Percentiles rank a stretch among this genome's conserved stretches.
phyloP scores from a whole-genome alignment of 1,284 basidiomycete species.

The Irpex rosettiformis region DNA sequence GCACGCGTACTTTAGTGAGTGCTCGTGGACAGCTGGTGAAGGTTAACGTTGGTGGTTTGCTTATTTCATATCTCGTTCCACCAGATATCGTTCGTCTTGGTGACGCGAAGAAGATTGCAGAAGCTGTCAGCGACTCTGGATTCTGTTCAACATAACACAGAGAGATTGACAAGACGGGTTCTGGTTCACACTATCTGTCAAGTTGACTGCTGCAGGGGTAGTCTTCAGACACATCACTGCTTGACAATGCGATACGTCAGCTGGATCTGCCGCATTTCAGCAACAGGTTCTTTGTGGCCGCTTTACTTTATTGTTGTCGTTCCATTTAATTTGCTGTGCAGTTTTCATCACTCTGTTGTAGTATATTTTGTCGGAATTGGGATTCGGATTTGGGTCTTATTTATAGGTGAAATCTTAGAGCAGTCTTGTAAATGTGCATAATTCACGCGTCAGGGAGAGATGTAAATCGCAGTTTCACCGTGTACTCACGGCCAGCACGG shows the following conservation, averaged over 20 bases:
- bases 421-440: too few species aligned
- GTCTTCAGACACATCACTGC: too few species aligned
- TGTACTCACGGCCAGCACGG: too few species aligned
- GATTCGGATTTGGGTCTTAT: too few species aligned
- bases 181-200: not conserved
- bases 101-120: slow-evolving; percentile 44
- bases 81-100: slow-evolving; percentile 53
- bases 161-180: not conserved
- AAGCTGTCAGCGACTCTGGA: slow-evolving; percentile 55
- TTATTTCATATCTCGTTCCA: slow-evolving; percentile 1
- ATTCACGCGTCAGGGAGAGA: too few species aligned
- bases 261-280: not conserved
- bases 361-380: too few species aligned
- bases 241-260: not conserved
- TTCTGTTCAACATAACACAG: slow-evolving; percentile 46
- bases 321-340: not conserved
- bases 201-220: too few species aligned
- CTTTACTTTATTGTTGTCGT: not conserved
- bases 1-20: slow-evolving; percentile 74
- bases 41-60: not conserved
- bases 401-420: too few species aligned
- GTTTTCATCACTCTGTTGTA: not conserved
- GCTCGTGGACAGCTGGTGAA: not conserved
- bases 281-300: not conserved
- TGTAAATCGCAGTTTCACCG: too few species aligned